A percentile compares a stretch with the other conserved stretches of the same genome.
Evolutionary conservation across 345 rosid species (phyloP).

Genomic region (Salix dunnii): DNA sequence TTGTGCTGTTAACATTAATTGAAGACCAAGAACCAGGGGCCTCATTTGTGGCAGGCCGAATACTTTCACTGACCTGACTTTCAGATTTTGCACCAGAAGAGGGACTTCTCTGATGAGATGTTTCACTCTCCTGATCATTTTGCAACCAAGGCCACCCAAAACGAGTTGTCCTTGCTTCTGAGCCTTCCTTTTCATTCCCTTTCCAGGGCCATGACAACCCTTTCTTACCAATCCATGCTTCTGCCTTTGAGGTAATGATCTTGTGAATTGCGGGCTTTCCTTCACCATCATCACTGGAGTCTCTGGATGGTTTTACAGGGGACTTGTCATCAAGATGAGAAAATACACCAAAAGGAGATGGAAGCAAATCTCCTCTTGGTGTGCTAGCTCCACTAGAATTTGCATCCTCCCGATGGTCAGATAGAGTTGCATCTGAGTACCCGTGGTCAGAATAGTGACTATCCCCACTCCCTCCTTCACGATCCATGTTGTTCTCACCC

Average conservation of each 20-base stretch:
- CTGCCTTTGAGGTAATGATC: constrained; percentile 70
- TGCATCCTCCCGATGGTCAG: constrained; percentile 76
- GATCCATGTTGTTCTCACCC: constrained; percentile 46
- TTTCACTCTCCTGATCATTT: constrained; percentile 55
- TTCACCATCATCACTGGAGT: constrained; percentile 70
- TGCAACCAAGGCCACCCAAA: constrained; percentile 57
- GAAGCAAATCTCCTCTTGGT: constrained; percentile 68
- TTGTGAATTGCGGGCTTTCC: constrained; percentile 69
- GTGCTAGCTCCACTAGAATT: constrained; percentile 88
- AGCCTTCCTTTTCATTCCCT: constrained; percentile 68
- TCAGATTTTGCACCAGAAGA: constrained; percentile 46
- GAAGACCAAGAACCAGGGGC: constrained; percentile 72
- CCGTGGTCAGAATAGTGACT: constrained; percentile 66
- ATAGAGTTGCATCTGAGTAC: constrained; percentile 42
- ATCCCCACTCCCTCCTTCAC: constrained; percentile 79
- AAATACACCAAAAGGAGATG: constrained; percentile 59
- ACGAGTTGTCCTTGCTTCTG: constrained; percentile 47
- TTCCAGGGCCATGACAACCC: constrained; percentile 97
- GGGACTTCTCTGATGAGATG: constrained; percentile 37
- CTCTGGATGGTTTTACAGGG: constrained; percentile 41
- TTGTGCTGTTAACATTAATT: constrained; percentile 70
- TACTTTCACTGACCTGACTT: constrained; percentile 42
- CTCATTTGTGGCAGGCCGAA: constrained; percentile 55
- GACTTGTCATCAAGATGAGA: constrained; percentile 50
- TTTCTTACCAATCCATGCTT: constrained; percentile 82